Evolutionary conservation across 192 early-diverging fungal species (phyloP).

Genomic region (Diversispora eburnea): DNA sequence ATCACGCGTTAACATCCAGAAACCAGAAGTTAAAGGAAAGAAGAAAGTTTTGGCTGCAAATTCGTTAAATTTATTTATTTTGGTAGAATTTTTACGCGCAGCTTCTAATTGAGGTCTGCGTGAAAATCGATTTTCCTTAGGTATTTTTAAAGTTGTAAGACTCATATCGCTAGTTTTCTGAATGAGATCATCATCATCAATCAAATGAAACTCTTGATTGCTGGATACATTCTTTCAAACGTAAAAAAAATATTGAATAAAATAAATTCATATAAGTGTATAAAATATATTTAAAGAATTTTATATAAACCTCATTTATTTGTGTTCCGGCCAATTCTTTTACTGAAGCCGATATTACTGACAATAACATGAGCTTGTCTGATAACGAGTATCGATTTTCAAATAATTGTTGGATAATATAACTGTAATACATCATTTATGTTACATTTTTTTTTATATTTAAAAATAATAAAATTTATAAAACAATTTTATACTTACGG

Average conservation of each 20-base stretch:
- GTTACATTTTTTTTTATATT: neutral
- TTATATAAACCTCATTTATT: slow-evolving; percentile 5
- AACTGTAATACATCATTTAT: neutral
- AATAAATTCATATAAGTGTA: neutral
- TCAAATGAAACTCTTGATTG: neutral
- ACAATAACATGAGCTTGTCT: slow-evolving; percentile 9
- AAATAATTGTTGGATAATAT: slow-evolving; percentile 24
- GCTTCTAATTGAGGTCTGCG: slow-evolving; percentile 3
- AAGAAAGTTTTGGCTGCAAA: slow-evolving; percentile 25
- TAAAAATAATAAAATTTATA: neutral
- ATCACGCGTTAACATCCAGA: slow-evolving; percentile 24
- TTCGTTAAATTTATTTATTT: slow-evolving; percentile 20
- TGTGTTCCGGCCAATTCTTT: slow-evolving; percentile 18
- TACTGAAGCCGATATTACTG: slow-evolving; percentile 6
- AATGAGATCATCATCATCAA: neutral
- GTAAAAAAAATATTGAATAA: neutral
- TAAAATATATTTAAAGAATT: neutral
- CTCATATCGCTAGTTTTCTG: slow-evolving; percentile 1
- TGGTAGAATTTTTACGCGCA: neutral
- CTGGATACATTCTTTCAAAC: neutral
- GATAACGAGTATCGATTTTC: slow-evolving; percentile 17
- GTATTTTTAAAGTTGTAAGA: neutral
- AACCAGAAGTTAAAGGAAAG: slow-evolving; percentile 19
- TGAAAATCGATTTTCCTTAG: slow-evolving; percentile 18
- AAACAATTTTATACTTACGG: slow-evolving; percentile 13